Percentiles rank a stretch among this genome's conserved stretches.
phyloP scores from a whole-genome alignment of 441 rosid species.

The Corymbia calophylla region DNA sequence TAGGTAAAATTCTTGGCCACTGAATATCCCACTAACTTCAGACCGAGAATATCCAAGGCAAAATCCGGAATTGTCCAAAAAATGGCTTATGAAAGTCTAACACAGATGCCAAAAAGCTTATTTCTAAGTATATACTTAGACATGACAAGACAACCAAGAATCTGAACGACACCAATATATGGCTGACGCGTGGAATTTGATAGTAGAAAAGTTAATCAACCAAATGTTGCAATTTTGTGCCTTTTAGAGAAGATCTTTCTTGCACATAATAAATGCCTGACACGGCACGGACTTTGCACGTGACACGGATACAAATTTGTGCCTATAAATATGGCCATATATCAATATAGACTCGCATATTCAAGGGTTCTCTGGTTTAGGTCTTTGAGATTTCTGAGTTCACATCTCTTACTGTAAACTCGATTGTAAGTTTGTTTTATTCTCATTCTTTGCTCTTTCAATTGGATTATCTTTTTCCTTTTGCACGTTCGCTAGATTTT shows the following conservation, averaged over 20 bases:
- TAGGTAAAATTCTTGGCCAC: background rate
- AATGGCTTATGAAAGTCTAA: background rate
- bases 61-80: background rate
- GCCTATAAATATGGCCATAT: background rate
- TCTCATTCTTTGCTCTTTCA: background rate
- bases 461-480: background rate
- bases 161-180: background rate
- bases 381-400: background rate
- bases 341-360: background rate
- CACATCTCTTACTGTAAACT: background rate
- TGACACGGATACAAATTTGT: background rate
- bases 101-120: background rate
- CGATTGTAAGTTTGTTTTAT: background rate
- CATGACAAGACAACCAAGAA: background rate
- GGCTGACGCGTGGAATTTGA: background rate
- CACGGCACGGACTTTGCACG: background rate
- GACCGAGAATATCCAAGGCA: background rate
- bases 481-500: background rate
- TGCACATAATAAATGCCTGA: background rate
- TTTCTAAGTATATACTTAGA: background rate
- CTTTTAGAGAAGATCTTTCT: background rate
- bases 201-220: background rate
- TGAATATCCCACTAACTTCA: background rate
- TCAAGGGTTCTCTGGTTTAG: background rate
- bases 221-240: background rate